Percentiles rank a stretch among this genome's conserved stretches.
Evolutionary conservation across 1,139 yeast genomes (phyloP).

Genomic region (Suhomyces wounanorum): DNA sequence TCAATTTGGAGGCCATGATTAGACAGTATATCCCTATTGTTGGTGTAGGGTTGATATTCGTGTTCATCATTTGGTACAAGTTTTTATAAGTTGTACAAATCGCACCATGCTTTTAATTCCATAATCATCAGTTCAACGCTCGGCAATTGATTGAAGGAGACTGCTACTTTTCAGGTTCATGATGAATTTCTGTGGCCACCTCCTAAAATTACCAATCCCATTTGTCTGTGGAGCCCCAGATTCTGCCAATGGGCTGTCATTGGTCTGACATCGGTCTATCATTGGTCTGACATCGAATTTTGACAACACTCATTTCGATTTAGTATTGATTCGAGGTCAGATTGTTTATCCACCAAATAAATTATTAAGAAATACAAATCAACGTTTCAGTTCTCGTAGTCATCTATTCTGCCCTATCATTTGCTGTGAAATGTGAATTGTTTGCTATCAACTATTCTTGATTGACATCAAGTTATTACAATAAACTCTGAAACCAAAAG

Average conservation of each 20-base stretch:
- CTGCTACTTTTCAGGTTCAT: not conserved
- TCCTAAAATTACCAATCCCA: too few species aligned
- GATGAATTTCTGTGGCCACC: too few species aligned
- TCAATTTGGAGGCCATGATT: slow-evolving; percentile 84
- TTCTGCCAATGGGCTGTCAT: not conserved
- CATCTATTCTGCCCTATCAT: too few species aligned
- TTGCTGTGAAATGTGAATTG: too few species aligned
- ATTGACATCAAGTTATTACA: too few species aligned
- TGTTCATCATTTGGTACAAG: slow-evolving; percentile 83
- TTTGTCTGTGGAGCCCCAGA: not conserved
- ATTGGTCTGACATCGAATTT: not conserved
- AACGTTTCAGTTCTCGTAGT: not conserved
- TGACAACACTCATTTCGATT: not conserved
- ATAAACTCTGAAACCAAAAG: too few species aligned
- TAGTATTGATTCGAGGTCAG: not conserved
- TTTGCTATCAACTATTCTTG: not conserved
- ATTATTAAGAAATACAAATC: not conserved
- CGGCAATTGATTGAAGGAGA: not conserved
- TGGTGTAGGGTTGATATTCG: slow-evolving; percentile 68
- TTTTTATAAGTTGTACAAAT: slow-evolving; percentile 37
- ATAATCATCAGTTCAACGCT: not conserved
- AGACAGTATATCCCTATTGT: slow-evolving; percentile 88
- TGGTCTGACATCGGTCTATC: too few species aligned
- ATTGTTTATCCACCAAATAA: not conserved
- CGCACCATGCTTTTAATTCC: not conserved